Conservation (phyloP, 306 rosid genomes). For the Castanospermum australe region DNA sequence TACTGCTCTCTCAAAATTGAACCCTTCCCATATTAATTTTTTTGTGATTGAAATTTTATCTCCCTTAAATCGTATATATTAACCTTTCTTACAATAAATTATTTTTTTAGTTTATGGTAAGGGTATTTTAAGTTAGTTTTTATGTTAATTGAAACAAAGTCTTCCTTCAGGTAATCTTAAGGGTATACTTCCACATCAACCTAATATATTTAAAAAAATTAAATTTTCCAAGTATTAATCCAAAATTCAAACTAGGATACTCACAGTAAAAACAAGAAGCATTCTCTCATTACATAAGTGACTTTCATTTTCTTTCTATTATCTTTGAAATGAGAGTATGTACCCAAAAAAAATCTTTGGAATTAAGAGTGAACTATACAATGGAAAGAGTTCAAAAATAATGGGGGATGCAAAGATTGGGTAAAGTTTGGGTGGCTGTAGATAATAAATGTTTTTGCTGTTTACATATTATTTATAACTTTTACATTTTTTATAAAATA, state of each 20-base stretch:
- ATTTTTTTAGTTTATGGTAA: too few relatives aligned
- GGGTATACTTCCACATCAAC: too few relatives aligned
- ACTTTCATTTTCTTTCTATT: too few relatives aligned
- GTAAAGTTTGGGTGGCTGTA: not conserved
- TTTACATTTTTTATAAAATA: not conserved
- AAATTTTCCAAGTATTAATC: too few relatives aligned
- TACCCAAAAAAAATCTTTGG: too few relatives aligned
- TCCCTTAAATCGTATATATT: constrained; percentile 31
- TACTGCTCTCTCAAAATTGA: constrained; percentile 24
- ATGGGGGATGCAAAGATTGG: not conserved
- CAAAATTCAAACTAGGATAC: too few relatives aligned
- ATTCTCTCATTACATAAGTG: constrained; percentile 22
- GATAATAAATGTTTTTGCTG: too few relatives aligned
- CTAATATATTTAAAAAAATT: too few relatives aligned
- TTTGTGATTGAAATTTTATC: constrained; percentile 31
- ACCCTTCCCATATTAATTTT: constrained; percentile 14
- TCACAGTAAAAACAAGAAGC: constrained; percentile 15
- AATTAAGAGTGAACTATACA: not conserved
- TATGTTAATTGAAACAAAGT: too few relatives aligned
- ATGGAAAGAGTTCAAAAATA: constrained; percentile 17
- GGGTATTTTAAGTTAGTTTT: too few relatives aligned
- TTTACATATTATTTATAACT: not conserved
- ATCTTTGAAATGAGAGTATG: too few relatives aligned
- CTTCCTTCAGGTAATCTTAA: too few relatives aligned
- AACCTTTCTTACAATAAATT: constrained; percentile 25